Percentiles rank a stretch among this genome's conserved stretches.
Evolutionary conservation across 495 filamentous ascomycete species (phyloP).

Genomic region (Lasiosphaeriaceae sp.): DNA sequence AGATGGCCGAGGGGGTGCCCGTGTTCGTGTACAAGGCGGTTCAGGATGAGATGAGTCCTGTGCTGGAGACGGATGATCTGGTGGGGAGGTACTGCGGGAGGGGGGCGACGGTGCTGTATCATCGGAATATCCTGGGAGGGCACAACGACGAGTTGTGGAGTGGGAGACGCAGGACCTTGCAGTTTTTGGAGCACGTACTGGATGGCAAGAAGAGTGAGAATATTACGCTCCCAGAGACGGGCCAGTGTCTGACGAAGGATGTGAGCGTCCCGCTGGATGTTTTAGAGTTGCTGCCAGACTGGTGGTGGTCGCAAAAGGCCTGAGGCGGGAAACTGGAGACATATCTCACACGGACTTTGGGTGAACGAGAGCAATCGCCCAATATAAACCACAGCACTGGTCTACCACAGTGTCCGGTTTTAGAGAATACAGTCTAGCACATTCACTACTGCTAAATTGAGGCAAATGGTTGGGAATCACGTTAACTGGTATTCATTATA

Average conservation of each 20-base stretch:
- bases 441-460: too few species aligned
- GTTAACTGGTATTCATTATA: too few species aligned
- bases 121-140: constrained; percentile 36
- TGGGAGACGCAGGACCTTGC: constrained; percentile 17
- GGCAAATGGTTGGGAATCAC: too few species aligned
- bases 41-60: constrained; percentile 41
- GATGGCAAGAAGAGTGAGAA: constrained; percentile 8
- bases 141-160: constrained; percentile 31
- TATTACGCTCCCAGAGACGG: constrained; percentile 6
- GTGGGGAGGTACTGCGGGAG: constrained; percentile 36
- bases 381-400: too few species aligned
- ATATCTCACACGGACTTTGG: too few species aligned
- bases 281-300: constrained; percentile 12
- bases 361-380: too few species aligned
- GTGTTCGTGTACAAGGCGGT: constrained; percentile 51
- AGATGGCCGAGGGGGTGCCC: constrained; percentile 25
- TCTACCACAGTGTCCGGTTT: too few species aligned
- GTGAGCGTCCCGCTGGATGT: constrained; percentile 18
- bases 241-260: constrained; percentile 10
- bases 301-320: too few species aligned
- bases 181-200: constrained; percentile 20
- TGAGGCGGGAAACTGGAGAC: too few species aligned
- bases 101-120: constrained; percentile 36
- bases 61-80: constrained; percentile 43
- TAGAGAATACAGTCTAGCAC: too few species aligned